Evolutionary conservation across 441 rosid species (phyloP), one percentile per base, ranked within the genome.

Genomic region (Gossypium laxum): DNA sequence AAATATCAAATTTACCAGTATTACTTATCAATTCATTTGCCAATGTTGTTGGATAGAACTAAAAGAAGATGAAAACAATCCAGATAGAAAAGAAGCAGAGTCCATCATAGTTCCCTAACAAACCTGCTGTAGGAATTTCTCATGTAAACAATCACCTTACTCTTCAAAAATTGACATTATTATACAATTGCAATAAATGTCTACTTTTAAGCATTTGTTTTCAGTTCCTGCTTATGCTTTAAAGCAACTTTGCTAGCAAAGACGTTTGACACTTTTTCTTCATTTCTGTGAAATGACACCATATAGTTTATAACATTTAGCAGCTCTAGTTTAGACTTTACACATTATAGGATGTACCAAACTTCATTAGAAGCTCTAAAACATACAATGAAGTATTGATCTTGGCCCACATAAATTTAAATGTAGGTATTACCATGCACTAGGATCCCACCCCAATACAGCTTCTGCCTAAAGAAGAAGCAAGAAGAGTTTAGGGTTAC

Each of bases 301-400:
- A 22, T n/a, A 7, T 18, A 4, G 17, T 63, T 19, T 19, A 34
- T 34, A 41, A 61, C 2, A 41, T 19, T 11, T 19, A 21, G 32
- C 32, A 12, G 11, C 8, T 41, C 50, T 43, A 41, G 24, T 41
- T 11, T 63, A 38, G 18, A 41, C 54, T 41, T 11, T 19, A 19
- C 5, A 11, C 54, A 63, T 12, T 6, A 38, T 17, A 18, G 8
- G 50, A 10, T 62, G 28, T 38, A 62, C 50, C 28, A 62, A 38
- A 62, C 50, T 38, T 62, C 28, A 18, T 11, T 62, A 62, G 51
- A 43, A 62, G 67, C 50, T 38, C 67, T 21, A 62, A 62, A 18
- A 18, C 50, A 62, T 62, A 45, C 19, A 65, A 65, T 45, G 41
- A 65, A 65, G n/a, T 7, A 15, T 15, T 32, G 18, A 17, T n/a